phyloP scores from a whole-genome alignment of 1,284 basidiomycete genomes.

The Neolentinus lepideus region DNA sequence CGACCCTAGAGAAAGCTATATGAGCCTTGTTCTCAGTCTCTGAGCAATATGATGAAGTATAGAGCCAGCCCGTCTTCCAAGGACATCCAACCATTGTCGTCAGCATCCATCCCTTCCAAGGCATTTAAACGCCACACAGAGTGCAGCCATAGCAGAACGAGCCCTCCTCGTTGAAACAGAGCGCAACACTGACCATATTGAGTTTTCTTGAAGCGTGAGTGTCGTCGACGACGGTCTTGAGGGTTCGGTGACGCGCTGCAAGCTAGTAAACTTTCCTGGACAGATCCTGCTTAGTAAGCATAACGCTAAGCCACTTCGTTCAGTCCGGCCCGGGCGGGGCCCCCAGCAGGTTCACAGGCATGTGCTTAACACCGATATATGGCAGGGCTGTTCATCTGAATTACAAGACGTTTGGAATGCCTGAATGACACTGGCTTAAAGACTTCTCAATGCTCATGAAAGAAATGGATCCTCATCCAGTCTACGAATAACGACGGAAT shows the following conservation, averaged over 20 bases:
- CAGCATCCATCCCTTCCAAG: neutral
- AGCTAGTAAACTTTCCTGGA: neutral
- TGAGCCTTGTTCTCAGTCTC: constrained; percentile 3
- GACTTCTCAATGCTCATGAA: no score
- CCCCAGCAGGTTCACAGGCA: no score
- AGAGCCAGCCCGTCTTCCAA: neutral
- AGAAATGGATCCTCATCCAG: no score
- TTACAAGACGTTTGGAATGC: no score
- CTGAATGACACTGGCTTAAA: no score
- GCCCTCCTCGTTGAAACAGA: neutral
- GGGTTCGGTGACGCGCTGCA: neutral
- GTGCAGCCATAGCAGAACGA: neutral
- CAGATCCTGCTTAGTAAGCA: neutral
- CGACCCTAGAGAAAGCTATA: constrained; percentile 55
- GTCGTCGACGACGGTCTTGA: constrained; percentile 3
- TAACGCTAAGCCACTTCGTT: neutral
- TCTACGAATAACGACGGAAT: no score
- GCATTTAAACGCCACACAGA: neutral
- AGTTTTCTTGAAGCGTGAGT: neutral
- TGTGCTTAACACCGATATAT: no score
- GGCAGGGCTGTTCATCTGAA: no score
- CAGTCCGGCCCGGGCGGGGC: no score
- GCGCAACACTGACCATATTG: constrained; percentile 1
- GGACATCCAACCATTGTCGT: neutral
- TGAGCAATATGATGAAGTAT: neutral